phyloP scores from a whole-genome alignment of 2,329 filamentous ascomycete species.

The Paracorniculantispora psalliotae region DNA sequence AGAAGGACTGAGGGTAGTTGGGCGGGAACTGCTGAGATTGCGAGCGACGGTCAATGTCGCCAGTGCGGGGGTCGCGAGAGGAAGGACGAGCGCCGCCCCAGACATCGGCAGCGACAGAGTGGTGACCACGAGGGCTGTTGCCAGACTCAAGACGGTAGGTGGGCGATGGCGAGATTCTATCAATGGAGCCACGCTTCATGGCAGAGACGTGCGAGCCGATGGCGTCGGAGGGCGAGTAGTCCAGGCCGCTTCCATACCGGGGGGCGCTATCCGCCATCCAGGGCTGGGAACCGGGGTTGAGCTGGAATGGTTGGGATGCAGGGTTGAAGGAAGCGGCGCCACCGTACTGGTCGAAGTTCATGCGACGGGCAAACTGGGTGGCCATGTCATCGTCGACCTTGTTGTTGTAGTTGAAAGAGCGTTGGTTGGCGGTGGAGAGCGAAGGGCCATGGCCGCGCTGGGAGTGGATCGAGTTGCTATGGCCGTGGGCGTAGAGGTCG shows the following conservation, averaged over 20 bases:
- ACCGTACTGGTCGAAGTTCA: conserved; percentile 30
- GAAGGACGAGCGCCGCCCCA: conserved; percentile 33
- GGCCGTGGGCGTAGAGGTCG: conserved; percentile 34
- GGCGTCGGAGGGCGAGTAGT: conserved; percentile 26
- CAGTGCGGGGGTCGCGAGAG: conserved; percentile 29
- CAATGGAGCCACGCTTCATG: conserved; percentile 34
- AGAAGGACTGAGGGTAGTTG: conserved; percentile 27
- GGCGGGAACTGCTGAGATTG: conserved; percentile 28
- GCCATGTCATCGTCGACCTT: conserved; percentile 36
- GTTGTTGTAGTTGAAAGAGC: conserved; percentile 32
- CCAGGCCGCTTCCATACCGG: conserved; percentile 24
- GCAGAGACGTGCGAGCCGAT: conserved; percentile 22
- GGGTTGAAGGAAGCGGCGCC: conserved; percentile 24
- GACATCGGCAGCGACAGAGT: conserved; percentile 28
- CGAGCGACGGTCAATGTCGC: conserved; percentile 36
- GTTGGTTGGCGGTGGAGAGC: conserved; percentile 36
- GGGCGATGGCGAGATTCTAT: conserved; percentile 32
- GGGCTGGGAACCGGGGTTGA: conserved; percentile 43
- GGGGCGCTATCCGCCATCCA: conserved; percentile 35
- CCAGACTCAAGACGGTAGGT: conserved; percentile 27
- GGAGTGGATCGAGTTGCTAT: conserved; percentile 42
- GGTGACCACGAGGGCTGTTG: conserved; percentile 21
- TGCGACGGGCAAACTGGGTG: conserved; percentile 27
- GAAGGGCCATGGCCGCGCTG: conserved; percentile 43
- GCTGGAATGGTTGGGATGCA: conserved; percentile 36